Conservation (phyloP, 495 filamentous ascomycete species). For the Parathielavia hyrcaniae region DNA sequence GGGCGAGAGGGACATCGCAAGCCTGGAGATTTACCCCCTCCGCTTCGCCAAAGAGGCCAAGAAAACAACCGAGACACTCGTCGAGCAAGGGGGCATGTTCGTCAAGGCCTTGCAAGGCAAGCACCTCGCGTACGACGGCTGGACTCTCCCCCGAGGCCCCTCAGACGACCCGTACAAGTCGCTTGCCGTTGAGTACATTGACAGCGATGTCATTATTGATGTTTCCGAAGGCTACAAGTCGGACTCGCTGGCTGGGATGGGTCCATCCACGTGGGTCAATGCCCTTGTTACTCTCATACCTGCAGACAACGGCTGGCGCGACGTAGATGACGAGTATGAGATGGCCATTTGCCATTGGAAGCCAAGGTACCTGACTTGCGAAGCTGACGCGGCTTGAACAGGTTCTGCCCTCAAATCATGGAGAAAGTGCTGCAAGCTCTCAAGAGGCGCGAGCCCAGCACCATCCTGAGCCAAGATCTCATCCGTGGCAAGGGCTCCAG, state of each 20-base stretch:
- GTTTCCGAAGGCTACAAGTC: constrained; percentile 40
- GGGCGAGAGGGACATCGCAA: constrained; percentile 51
- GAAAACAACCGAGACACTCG: constrained; percentile 23
- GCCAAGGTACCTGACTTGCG: no score
- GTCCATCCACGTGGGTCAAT: not conserved
- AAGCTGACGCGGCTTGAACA: no score
- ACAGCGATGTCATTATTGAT: constrained; percentile 49
- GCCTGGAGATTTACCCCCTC: constrained; percentile 51
- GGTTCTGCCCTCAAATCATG: not conserved
- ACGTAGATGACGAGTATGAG: not conserved
- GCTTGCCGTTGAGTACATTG: constrained; percentile 28
- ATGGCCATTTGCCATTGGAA: not conserved
- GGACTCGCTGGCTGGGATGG: constrained; percentile 16
- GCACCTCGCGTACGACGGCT: constrained; percentile 42
- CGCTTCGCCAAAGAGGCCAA: constrained; percentile 34
- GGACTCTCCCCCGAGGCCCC: constrained; percentile 31
- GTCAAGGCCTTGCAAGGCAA: constrained; percentile 42
- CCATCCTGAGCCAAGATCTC: constrained; percentile 52
- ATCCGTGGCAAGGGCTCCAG: constrained; percentile 52
- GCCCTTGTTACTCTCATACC: not conserved
- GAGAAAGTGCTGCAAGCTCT: constrained; percentile 13
- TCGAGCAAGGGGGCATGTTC: constrained; percentile 24
- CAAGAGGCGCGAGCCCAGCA: constrained; percentile 38
- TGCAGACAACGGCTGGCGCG: not conserved
- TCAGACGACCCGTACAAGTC: constrained; percentile 22